Percentiles rank a stretch among this genome's conserved stretches.
These are phyloP conservation scores for Barnettozyma botsteinii DNA, from an alignment of 805 yeast genomes.

Conservation along the genomic window DNA sequence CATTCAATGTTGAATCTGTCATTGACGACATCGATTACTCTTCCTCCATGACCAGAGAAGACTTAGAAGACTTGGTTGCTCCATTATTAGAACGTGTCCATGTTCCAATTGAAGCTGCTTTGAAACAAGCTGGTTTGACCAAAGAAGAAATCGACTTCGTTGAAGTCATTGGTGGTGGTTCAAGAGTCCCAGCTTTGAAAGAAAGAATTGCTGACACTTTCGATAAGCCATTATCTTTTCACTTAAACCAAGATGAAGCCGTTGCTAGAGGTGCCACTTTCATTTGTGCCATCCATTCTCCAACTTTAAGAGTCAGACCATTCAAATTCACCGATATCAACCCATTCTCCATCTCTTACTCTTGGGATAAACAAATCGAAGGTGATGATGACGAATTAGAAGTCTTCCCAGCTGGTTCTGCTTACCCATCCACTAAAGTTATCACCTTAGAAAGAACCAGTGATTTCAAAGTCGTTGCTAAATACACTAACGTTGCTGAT, in stretches of 20 bases:
- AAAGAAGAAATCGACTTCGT: constrained; percentile 78
- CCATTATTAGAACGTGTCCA: constrained; percentile 76
- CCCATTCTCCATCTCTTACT: constrained; percentile 87
- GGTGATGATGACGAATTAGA: constrained; percentile 86
- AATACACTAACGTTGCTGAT: constrained; percentile 68
- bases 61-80: constrained; percentile 81
- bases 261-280: constrained; percentile 99
- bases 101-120: constrained; percentile 75
- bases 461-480: constrained; percentile 83
- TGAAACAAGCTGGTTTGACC: constrained; percentile 69
- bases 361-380: constrained; percentile 91
- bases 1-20: constrained; percentile 90
- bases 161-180: constrained; percentile 97
- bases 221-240: constrained; percentile 82
- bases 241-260: constrained; percentile 98
- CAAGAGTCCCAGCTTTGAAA: constrained; percentile 94
- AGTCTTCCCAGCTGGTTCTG: constrained; percentile 92
- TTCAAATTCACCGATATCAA: constrained; percentile 96
- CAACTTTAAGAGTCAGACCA: constrained; percentile 97
- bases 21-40: constrained; percentile 97
- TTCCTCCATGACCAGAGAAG: constrained; percentile 82
- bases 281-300: constrained; percentile 98
- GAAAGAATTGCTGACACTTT: constrained; percentile 72
- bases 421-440: constrained; percentile 92
- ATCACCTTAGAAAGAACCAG: constrained; percentile 89